phyloP scores from a whole-genome alignment of 257 asterid genomes.

The Solanum phureja region DNA sequence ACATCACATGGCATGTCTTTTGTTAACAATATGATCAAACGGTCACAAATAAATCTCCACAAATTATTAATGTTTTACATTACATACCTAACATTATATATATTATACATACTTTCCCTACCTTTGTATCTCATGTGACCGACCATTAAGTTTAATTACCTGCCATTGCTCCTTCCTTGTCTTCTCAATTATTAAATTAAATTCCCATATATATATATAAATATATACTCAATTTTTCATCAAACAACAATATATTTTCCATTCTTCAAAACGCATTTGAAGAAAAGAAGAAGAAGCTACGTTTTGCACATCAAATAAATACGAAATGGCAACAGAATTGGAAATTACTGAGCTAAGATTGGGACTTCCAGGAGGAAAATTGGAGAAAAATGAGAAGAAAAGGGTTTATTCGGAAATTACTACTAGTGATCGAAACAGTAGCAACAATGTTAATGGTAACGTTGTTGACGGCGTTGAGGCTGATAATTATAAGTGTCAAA shows the following conservation, averaged over 20 bases:
- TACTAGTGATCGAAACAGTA: not conserved
- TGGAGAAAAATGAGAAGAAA: constrained; percentile 31
- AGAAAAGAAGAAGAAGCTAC: not conserved
- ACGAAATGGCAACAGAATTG: constrained; percentile 36
- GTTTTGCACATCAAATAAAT: not conserved
- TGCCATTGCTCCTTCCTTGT: constrained; percentile 20
- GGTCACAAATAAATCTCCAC: constrained; percentile 4
- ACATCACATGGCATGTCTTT: constrained; percentile 59
- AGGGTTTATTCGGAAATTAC: constrained; percentile 36
- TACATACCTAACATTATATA: constrained; percentile 12
- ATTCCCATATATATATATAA: constrained; percentile 3
- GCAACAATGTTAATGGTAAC: not conserved
- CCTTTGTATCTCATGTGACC: constrained; percentile 62
- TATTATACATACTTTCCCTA: constrained; percentile 30
- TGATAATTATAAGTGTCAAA: not conserved
- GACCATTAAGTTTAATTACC: constrained; percentile 43
- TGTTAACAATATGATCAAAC: not conserved
- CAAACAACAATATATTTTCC: not conserved
- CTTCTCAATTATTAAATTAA: not conserved
- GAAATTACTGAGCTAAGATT: constrained; percentile 75
- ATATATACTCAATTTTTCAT: not conserved
- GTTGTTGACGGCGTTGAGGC: not conserved
- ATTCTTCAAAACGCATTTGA: not conserved
- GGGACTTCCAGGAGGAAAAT: constrained; percentile 59
- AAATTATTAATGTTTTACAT: constrained; percentile 7